phyloP scores from a whole-genome alignment of 1,284 basidiomycete genomes.

The Ceratobasidium sp. region DNA sequence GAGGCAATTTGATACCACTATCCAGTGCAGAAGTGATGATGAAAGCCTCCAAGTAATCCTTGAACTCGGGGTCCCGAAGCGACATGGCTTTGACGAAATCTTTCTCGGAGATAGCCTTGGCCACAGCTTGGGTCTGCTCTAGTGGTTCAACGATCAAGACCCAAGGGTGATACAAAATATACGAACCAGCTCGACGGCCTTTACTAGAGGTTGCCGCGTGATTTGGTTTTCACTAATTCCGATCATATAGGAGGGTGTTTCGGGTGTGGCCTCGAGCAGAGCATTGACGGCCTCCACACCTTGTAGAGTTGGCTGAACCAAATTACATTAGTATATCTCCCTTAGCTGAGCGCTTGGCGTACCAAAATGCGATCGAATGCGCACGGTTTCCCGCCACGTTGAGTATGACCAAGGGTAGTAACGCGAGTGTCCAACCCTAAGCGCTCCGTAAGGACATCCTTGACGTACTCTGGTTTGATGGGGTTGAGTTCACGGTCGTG shows the following conservation, averaged over 20 bases:
- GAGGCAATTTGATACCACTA: slow-evolving; percentile 71
- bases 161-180: slow-evolving; percentile 10
- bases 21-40: slow-evolving; percentile 76
- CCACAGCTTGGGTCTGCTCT: slow-evolving; percentile 84
- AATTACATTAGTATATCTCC: slow-evolving; percentile 29
- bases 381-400: slow-evolving; percentile 93
- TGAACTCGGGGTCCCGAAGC: slow-evolving; percentile 92
- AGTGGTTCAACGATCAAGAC: neutral
- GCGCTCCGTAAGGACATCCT: slow-evolving; percentile 86
- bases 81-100: slow-evolving; percentile 91
- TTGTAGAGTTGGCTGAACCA: slow-evolving; percentile 87
- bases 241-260: slow-evolving; percentile 97
- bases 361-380: slow-evolving; percentile 94
- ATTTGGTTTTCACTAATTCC: slow-evolving; percentile 97
- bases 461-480: slow-evolving; percentile 92
- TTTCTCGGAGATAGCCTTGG: slow-evolving; percentile 83
- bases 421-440: slow-evolving; percentile 96
- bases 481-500: slow-evolving; percentile 89
- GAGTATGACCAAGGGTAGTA: slow-evolving; percentile 98
- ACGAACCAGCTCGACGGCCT: slow-evolving; percentile 87
- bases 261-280: slow-evolving; percentile 88
- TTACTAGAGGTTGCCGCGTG: slow-evolving; percentile 88
- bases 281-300: slow-evolving; percentile 94
- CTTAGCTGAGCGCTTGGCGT: slow-evolving; percentile 52
- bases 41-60: slow-evolving; percentile 89